A percentile compares a stretch with the other conserved stretches of the same genome.
Conservation (phyloP, 768 basidiomycete species). For the Tremella fuciformis region DNA sequence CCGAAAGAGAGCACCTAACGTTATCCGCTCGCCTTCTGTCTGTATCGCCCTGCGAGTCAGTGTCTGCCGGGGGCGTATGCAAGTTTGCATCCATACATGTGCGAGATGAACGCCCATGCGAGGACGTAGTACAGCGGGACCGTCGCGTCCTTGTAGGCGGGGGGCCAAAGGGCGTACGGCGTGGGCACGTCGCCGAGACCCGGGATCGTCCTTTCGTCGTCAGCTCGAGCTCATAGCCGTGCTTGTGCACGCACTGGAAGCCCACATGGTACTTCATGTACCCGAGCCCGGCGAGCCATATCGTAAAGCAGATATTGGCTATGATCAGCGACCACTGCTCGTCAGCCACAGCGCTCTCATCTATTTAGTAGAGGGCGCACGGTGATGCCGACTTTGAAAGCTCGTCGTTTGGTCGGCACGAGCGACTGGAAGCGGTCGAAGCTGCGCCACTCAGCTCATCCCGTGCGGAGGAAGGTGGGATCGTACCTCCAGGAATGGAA, state of each 20-base stretch:
- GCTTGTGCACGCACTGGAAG: not conserved
- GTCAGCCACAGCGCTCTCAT: not conserved
- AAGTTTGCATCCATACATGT: not conserved
- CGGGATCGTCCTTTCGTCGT: slow-evolving; percentile 2
- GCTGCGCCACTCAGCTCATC: not conserved
- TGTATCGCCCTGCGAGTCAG: not conserved
- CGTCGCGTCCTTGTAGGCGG: not conserved
- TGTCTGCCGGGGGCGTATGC: not conserved
- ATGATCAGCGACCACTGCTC: not conserved
- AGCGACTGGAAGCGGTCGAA: slow-evolving; percentile 5
- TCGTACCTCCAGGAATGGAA: slow-evolving; percentile 3
- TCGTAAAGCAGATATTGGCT: not conserved
- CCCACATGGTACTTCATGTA: slow-evolving; percentile 1
- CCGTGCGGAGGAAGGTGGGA: not conserved
- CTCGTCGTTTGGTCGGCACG: slow-evolving; percentile 3
- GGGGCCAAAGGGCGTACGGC: slow-evolving; percentile 3
- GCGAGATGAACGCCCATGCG: slow-evolving; percentile 1
- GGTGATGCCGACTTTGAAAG: slow-evolving; percentile 4
- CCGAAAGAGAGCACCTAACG: not conserved
- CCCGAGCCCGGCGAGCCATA: not conserved
- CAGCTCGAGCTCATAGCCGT: not conserved
- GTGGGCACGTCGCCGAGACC: slow-evolving; percentile 2
- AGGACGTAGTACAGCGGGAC: slow-evolving; percentile 5
- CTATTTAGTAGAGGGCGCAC: not conserved
- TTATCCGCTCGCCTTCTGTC: not conserved